phyloP scores from a whole-genome alignment of 176 grass and related monocot genomes.

The Cenchrus fungigraminus region DNA sequence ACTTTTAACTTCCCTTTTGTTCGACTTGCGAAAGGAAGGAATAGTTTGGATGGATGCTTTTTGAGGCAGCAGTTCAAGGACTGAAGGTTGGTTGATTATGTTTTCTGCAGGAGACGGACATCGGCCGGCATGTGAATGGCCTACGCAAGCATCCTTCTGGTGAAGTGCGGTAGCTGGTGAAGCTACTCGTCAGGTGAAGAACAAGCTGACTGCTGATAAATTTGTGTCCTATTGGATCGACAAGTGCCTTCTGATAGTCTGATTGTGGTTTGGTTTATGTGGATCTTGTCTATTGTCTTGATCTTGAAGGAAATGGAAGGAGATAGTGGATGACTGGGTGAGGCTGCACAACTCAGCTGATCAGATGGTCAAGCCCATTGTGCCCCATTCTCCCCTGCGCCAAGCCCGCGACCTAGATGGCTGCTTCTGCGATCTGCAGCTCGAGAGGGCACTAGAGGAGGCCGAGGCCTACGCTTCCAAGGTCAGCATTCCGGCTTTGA shows the following conservation, averaged over 20 bases:
- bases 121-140: conserved; percentile 70
- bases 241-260: neutral
- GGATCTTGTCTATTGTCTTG: neutral
- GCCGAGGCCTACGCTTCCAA: conserved; percentile 63
- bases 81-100: conserved; percentile 29
- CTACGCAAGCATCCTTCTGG: conserved; percentile 73
- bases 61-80: neutral
- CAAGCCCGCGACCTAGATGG: no score
- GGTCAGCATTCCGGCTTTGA: conserved; percentile 28
- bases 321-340: conserved; percentile 69
- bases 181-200: conserved; percentile 75
- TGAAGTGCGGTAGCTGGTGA: conserved; percentile 72
- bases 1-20: neutral
- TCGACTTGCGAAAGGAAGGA: neutral
- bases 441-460: conserved; percentile 60
- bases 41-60: conserved; percentile 17
- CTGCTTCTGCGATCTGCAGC: neutral
- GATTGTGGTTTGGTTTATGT: conserved; percentile 16
- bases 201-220: neutral
- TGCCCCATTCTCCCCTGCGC: no score
- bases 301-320: conserved; percentile 80
- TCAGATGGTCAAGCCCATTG: no score
- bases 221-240: neutral
- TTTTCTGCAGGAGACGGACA: conserved; percentile 75
- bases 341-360: conserved; percentile 52